Evolutionary conservation across 2,329 filamentous ascomycete genomes (phyloP), one percentile per base, ranked within the genome.

Genomic region (Epichloe uncinata): DNA sequence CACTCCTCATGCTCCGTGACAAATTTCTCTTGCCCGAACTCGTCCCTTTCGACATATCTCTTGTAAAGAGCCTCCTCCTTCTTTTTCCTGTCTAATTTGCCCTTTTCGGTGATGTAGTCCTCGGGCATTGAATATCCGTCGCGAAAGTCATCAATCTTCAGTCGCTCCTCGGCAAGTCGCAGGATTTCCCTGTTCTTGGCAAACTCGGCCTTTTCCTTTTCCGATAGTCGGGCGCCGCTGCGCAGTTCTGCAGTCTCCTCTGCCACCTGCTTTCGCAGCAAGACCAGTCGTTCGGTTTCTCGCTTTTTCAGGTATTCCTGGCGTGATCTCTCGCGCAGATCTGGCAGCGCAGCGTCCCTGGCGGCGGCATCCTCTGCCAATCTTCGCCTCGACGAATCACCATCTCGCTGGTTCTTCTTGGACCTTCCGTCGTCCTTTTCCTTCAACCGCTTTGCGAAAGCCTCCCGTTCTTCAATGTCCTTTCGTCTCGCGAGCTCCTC

Each of bases 1-100:
- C 91, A 98, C 61, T 95, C 87, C 54, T 98, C 90, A 55, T 95
- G 86, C 64, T 98, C 93, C 0, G 89, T 95, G 51, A 95, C 80
- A 58, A 88, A 94, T 58, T 84, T 84, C 63, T 96, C 91, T 55
- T 93, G 83, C 4, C 90, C 90, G 58, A 84, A 84, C 59, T 94
- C 87, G 58, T 95, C 89, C 53, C 79, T 78, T 54, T 96, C 90
- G 3, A 95, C 83, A 58, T 95, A 91, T 47, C 90, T 81, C 64
- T 88, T 90, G 68, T 95, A 95, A 11, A 98, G 74, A 0, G 87
- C 87, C 22, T 94, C 87, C 55, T 93, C 81, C 64, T 97, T 97
- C 63, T 86, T 85, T 63, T 85, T 89, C 57, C 77, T 77, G 62
- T 95, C 86, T 54, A 95, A 83, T 61, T 94, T 93, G 20, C 88